phyloP scores from a whole-genome alignment of 768 basidiomycete genomes.

The Tephrocybe sp. region DNA sequence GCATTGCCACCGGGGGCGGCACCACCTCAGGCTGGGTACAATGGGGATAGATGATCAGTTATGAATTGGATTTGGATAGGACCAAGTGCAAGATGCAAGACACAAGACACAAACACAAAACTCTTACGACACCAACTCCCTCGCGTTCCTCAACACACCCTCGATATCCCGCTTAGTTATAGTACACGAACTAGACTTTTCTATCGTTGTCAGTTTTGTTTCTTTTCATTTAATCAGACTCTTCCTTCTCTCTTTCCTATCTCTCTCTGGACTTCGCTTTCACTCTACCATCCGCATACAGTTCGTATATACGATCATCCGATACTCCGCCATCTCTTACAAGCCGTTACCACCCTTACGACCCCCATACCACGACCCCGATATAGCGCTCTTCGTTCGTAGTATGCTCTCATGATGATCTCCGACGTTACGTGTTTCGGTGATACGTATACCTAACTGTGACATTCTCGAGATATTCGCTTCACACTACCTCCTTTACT shows the following conservation, averaged over 20 bases:
- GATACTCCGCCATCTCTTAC: not conserved
- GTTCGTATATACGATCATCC: not conserved
- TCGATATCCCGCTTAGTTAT: not conserved
- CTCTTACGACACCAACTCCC: not conserved
- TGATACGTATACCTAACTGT: not conserved
- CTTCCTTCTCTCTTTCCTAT: not conserved
- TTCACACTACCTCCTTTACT: not conserved
- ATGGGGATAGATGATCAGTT: slow-evolving; percentile 1
- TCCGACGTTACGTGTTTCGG: not conserved
- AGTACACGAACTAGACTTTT: not conserved
- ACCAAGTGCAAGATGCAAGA: not conserved
- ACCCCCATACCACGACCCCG: not conserved
- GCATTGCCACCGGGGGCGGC: slow-evolving; percentile 11
- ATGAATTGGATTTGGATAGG: not conserved
- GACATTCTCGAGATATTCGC: not conserved
- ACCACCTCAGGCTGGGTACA: slow-evolving; percentile 7
- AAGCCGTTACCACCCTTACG: not conserved
- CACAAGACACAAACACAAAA: not conserved
- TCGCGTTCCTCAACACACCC: not conserved
- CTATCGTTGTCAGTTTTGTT: not conserved
- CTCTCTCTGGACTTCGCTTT: not conserved
- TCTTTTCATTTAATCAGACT: not conserved
- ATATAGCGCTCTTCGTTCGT: not conserved
- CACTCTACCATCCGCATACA: not conserved
- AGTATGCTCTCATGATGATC: not conserved